Evolutionary conservation across 1,284 basidiomycete species (phyloP), one percentile per base, ranked within the genome.

Genomic region (Wolfiporia cocos): DNA sequence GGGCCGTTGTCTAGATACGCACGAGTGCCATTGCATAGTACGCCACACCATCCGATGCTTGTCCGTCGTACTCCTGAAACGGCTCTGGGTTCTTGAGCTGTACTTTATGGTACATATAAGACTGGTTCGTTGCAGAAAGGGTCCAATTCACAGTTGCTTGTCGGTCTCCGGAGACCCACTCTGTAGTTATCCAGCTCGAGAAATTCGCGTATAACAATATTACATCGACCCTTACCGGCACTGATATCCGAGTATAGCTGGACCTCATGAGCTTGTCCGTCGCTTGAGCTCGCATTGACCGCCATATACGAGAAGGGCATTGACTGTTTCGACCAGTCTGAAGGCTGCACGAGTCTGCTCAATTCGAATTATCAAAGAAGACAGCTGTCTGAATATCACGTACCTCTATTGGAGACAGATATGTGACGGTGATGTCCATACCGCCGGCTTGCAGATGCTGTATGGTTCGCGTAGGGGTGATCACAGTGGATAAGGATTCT

Each of bases 41-140:
- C n/a, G 39, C 43, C 4, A 36, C 51, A 9, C 51, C 52, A 42
- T 58, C 56, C n/a, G 50, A 45, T 15, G 56, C 55, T 39, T 54
- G 52, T 7, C 14, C 26, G 7, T 28, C 26, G 26, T 28, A 28
- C 26, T 28, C 26, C 9, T 28, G 9, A 14, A 28, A 28, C 26
- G 26, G 26, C 9, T 28, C 7, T 28, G 26, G 26, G 9, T 7
- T 28, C 26, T 28, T 7, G 26, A 28, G 26, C 26, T 28, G 9
- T 9, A 28, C 26, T 7, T 7, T 14, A 28, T 28, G 26, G 26
- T 28, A 28, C 9, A 28, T 14, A 14, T 9, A 7, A n/a, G n/a
- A n/a, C 14, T 28, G 26, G 26, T 7, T 9, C 7, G 26, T 28
- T 9, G 14, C 9, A 14, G 26, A 9, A 7, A 14, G 7, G 14